phyloP scores from a whole-genome alignment of 495 filamentous ascomycete genomes.

The Trichoderma orchidacearum region DNA sequence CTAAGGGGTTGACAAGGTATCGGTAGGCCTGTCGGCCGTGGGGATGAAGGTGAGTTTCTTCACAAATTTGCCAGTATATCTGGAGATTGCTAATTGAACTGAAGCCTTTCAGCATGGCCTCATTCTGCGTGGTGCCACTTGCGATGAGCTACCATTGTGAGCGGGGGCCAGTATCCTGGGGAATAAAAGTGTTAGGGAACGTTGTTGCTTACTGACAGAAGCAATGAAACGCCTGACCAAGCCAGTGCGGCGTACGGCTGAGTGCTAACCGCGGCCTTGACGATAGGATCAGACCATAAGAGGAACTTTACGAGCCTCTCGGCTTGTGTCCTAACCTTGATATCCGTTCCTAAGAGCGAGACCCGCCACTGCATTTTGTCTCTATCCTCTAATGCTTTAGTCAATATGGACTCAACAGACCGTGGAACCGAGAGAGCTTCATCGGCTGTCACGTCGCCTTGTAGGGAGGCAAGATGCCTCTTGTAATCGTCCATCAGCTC shows the following conservation, averaged over 20 bases:
- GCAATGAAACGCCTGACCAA: constrained; percentile 16
- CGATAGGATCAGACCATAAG: constrained; percentile 14
- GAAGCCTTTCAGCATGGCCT: constrained; percentile 12
- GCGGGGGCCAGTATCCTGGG: not conserved
- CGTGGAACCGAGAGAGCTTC: not conserved
- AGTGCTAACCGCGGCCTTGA: constrained; percentile 13
- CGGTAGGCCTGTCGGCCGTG: too few relatives aligned
- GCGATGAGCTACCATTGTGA: constrained; percentile 11
- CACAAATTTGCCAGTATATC: constrained; percentile 11
- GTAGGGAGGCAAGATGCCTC: not conserved
- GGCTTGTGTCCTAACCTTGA: constrained; percentile 13
- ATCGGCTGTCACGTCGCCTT: not conserved
- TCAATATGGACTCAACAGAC: constrained; percentile 2
- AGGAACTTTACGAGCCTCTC: constrained; percentile 18
- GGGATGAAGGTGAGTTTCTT: constrained; percentile 8
- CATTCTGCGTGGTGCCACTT: constrained; percentile 9
- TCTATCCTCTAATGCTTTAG: constrained; percentile 9
- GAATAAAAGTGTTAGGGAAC: not conserved
- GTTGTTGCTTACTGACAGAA: constrained; percentile 18
- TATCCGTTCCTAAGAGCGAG: constrained; percentile 7
- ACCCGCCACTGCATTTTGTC: constrained; percentile 14
- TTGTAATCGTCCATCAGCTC: not conserved
- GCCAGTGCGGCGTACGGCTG: constrained; percentile 19
- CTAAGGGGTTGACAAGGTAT: constrained; percentile 4
- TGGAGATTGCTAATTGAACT: constrained; percentile 6